A percentile compares a stretch with the other conserved stretches of the same genome.
Conservation (phyloP, 768 basidiomycete genomes). For the Suillus hirtellus region DNA sequence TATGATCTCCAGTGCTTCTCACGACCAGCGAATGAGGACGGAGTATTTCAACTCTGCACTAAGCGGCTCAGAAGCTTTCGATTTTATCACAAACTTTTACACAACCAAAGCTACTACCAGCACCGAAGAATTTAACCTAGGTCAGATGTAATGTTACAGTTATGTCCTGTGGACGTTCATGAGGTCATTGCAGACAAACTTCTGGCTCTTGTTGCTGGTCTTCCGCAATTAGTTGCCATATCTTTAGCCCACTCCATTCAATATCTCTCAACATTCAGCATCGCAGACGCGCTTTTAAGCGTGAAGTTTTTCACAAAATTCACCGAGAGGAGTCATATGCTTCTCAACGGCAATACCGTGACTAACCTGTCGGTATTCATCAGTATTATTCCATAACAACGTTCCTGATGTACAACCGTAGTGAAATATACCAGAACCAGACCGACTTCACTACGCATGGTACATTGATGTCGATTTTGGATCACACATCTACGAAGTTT, state of each 20-base stretch:
- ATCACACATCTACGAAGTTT: constrained; percentile 86
- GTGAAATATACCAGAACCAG: constrained; percentile 91
- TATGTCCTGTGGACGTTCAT: neutral
- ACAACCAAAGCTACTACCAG: constrained; percentile 46
- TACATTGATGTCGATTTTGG: constrained; percentile 82
- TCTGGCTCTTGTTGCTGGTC: constrained; percentile 59
- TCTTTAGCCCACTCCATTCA: constrained; percentile 73
- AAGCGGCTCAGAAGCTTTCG: constrained; percentile 70
- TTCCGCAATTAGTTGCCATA: constrained; percentile 70
- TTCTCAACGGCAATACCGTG: constrained; percentile 85
- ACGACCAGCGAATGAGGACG: constrained; percentile 50
- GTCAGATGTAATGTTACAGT: constrained; percentile 33
- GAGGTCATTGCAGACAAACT: constrained; percentile 47
- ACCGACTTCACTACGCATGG: constrained; percentile 75
- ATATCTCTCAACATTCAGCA: constrained; percentile 70
- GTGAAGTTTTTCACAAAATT: constrained; percentile 81
- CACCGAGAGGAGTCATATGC: constrained; percentile 77
- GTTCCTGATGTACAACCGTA: constrained; percentile 22
- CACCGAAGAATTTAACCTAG: constrained; percentile 47
- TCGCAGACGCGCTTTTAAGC: constrained; percentile 78
- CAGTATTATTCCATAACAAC: neutral
- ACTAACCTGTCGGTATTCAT: constrained; percentile 58
- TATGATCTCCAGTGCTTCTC: constrained; percentile 36
- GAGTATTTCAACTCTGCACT: constrained; percentile 60
- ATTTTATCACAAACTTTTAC: constrained; percentile 65